A percentile compares a stretch with the other conserved stretches of the same genome.
phyloP scores from a whole-genome alignment of 371 early-diverging fungal species.

The Hamiltosporidium tvaerminnensis region DNA sequence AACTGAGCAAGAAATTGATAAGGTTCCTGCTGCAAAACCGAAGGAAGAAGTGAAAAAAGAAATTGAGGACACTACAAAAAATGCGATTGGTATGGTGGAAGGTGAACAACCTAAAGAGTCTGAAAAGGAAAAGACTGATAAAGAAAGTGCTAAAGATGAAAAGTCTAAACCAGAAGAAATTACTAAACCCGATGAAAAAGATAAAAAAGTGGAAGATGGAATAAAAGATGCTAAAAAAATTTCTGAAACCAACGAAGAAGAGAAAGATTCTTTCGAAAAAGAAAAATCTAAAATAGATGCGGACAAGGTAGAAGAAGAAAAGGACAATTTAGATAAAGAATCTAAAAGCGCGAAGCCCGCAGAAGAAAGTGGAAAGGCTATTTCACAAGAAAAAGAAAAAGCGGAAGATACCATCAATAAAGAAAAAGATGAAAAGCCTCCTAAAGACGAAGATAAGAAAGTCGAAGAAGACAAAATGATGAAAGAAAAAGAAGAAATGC shows the following conservation, averaged over 20 bases:
- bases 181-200: not conserved
- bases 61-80: not conserved
- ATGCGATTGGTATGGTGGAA: not conserved
- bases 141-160: too few species aligned
- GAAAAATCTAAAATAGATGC: not conserved
- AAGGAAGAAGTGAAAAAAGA: not conserved
- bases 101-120: not conserved
- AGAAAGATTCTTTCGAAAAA: not conserved
- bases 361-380: slow-evolving; percentile 3
- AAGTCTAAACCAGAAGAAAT: not conserved
- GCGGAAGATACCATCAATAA: not conserved
- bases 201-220: slow-evolving; percentile 16
- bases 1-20: not conserved
- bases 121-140: not conserved
- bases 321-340: slow-evolving; percentile 1
- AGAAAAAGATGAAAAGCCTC: not conserved
- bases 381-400: not conserved
- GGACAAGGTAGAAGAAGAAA: slow-evolving; percentile 6
- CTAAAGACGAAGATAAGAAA: not conserved
- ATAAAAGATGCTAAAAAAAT: slow-evolving; percentile 3
- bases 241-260: not conserved
- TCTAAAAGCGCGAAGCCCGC: not conserved
- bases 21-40: not conserved
- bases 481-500: not conserved
- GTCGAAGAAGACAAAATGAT: not conserved